Evolutionary conservation across 208 protist species (phyloP).

Genomic region (Wallacemonas sp.): DNA sequence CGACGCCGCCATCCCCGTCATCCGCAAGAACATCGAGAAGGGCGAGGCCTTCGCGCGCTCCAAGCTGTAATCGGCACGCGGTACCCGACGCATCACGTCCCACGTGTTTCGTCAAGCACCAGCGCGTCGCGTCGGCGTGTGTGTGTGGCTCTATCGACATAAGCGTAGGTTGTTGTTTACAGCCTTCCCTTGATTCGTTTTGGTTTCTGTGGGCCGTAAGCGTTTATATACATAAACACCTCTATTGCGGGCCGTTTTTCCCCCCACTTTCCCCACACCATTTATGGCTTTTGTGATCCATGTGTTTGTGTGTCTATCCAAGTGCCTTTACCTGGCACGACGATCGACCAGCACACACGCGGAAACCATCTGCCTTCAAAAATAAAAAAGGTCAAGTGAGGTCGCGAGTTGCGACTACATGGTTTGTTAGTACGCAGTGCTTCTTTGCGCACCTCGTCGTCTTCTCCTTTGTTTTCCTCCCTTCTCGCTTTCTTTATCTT

Average conservation of each 20-base stretch:
- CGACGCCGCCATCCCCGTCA: conserved; percentile 27
- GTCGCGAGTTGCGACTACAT: too few relatives aligned
- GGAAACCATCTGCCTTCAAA: not conserved
- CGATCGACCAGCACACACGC: not conserved
- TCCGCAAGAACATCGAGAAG: conserved; percentile 83
- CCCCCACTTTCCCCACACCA: too few relatives aligned
- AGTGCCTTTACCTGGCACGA: not conserved
- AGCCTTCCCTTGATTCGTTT: too few relatives aligned
- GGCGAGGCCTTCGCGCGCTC: conserved; percentile 71
- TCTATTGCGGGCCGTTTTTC: too few relatives aligned
- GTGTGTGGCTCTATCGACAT: not conserved
- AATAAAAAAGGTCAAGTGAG: not conserved
- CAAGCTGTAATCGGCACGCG: conserved; percentile 55
- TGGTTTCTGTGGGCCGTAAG: too few relatives aligned
- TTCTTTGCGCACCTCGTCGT: too few relatives aligned
- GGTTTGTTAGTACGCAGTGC: too few relatives aligned
- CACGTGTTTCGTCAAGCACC: too few relatives aligned
- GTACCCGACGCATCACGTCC: not conserved
- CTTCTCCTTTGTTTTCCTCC: too few relatives aligned
- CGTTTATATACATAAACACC: too few relatives aligned
- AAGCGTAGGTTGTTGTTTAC: too few relatives aligned
- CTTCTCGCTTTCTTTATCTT: not conserved
- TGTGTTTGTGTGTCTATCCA: not conserved
- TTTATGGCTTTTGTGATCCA: not conserved
- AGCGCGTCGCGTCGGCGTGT: too few relatives aligned